phyloP scores from a whole-genome alignment of 2,329 filamentous ascomycete genomes.

The Arthrobotrys iridis region DNA sequence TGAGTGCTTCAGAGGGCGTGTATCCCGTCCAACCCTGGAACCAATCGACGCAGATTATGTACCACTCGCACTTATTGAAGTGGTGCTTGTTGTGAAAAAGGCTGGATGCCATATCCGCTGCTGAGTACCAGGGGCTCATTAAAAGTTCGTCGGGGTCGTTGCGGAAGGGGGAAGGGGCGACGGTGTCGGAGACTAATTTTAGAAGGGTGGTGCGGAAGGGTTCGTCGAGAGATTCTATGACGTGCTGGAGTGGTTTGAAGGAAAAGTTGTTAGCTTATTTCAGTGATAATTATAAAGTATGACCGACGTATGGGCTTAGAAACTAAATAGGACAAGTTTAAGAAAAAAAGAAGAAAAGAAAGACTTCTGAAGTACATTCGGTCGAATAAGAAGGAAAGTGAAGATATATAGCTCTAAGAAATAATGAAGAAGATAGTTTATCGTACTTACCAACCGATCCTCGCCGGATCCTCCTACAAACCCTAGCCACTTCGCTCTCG shows the following conservation, averaged over 20 bases:
- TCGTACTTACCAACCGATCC: conserved; percentile 22
- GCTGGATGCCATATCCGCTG: conserved; percentile 28
- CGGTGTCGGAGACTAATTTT: conserved; percentile 5
- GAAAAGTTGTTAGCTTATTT: too few species aligned
- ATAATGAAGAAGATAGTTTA: not conserved
- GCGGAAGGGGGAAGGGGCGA: conserved; percentile 5
- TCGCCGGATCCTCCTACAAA: not conserved
- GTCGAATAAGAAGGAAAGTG: not conserved
- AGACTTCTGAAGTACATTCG: too few species aligned
- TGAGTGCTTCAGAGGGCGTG: conserved; percentile 18
- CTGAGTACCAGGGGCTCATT: conserved; percentile 12
- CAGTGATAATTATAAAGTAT: too few species aligned
- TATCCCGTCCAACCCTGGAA: conserved; percentile 24
- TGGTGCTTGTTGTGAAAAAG: conserved; percentile 28
- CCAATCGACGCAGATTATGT: conserved; percentile 20
- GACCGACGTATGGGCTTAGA: too few species aligned
- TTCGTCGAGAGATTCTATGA: not conserved
- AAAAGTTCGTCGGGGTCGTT: not conserved
- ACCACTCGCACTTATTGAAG: conserved; percentile 31
- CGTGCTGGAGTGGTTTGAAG: conserved; percentile 1
- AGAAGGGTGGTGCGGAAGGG: conserved; percentile 10
- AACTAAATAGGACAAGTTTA: too few species aligned
- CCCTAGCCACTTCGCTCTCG: not conserved
- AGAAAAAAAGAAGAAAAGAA: not conserved
- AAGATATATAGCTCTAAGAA: not conserved